Evolutionary conservation across 805 yeast species (phyloP), one percentile per base, ranked within the genome.

Genomic region (Scheffersomyces amazonensis): DNA sequence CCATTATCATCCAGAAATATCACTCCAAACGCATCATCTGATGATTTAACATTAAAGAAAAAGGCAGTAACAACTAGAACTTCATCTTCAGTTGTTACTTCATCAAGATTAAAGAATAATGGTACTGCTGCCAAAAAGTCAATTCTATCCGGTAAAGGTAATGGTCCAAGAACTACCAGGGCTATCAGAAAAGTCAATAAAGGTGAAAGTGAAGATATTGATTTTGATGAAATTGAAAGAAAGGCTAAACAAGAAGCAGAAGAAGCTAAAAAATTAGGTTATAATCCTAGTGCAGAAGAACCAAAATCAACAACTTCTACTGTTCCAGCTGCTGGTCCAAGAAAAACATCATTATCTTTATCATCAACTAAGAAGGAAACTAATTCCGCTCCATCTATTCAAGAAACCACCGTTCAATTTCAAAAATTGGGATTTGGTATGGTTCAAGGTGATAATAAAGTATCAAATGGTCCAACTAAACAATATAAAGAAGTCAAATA

Each of bases 371-470:
- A 23, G 17, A 17, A 17, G 9, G 34, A 31, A 4, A 10, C 5
- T n/a, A 6, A 21, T 9, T 16, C 44, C 7, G 38, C 46, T 9
- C 46, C 50, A 12, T 73, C 65, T 11, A 52, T 73, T 47, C 73
- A 73, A 40, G 69, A 69, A 39, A 69, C 80, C 22, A 75, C 87
- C 7, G 89, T 83, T 46, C 71, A 80, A 44, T 81, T 87, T 58
- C 93, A 93, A 43, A 83, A 76, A 56, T 70, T 89, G 44, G 96
- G 96, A 0, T 89, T 89, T 54, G 97, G 97, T 50, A 90, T 88
- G 95, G 77, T 80, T 5, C 76, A 71, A 35, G 81, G 85, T 21
- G 72, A 72, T 41, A 81, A 85, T 30, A 62, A 66, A 35, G 32
- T 51, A 11, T 44, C 49, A 33, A 37, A 43, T 18, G 35, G 37